Conservation (phyloP, 2,329 filamentous ascomycete species). For the Eurotiales sp. region DNA sequence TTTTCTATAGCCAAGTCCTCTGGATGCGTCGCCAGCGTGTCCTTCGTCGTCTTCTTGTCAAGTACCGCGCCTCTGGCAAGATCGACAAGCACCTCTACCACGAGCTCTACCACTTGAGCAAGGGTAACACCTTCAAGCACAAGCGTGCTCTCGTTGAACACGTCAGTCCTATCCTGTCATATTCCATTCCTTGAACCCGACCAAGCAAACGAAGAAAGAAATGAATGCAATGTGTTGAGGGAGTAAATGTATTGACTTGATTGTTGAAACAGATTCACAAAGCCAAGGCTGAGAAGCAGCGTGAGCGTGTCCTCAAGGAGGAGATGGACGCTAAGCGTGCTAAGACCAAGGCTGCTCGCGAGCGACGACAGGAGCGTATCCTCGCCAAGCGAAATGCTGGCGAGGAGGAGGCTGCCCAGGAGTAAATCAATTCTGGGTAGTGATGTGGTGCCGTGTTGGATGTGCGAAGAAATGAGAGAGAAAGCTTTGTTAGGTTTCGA, state of each 20-base stretch:
- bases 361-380: constrained; percentile 93
- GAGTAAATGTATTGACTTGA: constrained; percentile 5
- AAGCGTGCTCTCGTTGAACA: constrained; percentile 99
- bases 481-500: neutral
- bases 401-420: constrained; percentile 54
- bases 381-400: constrained; percentile 85
- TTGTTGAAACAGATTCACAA: constrained; percentile 78
- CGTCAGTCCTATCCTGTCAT: constrained; percentile 60
- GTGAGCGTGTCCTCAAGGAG: constrained; percentile 94
- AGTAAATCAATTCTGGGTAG: constrained; percentile 28
- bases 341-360: constrained; percentile 99
- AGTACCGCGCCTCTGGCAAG: constrained; percentile 99
- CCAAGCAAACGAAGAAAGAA: neutral
- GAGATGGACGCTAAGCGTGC: constrained; percentile 99
- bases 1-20: constrained; percentile 72
- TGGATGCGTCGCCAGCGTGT: constrained; percentile 99
- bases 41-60: constrained; percentile 97
- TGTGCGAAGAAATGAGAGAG: neutral
- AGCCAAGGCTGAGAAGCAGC: constrained; percentile 98
- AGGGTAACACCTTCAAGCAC: constrained; percentile 99
- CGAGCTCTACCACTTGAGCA: constrained; percentile 99
- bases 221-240: neutral
- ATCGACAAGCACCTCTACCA: constrained; percentile 99
- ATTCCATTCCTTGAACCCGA: neutral
- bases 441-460: neutral